Conservation (phyloP, 139 green algal genomes). For the Picochlorum sp. region DNA sequence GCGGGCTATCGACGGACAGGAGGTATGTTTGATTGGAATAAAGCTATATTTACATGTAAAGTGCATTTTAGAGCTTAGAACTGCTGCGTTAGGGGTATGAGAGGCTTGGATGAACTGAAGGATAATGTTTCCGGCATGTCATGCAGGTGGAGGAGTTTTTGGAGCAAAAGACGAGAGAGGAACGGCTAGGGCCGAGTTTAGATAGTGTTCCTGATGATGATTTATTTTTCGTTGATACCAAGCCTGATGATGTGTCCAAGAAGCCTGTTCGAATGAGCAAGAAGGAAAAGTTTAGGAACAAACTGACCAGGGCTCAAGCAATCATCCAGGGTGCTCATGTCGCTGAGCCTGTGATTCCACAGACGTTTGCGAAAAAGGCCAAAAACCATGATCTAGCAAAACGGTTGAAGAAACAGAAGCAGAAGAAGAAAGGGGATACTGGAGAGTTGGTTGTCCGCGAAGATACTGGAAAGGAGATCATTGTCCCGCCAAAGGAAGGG, state of each 20-base stretch:
- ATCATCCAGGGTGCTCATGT: slow-evolving; percentile 19
- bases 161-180: slow-evolving; percentile 38
- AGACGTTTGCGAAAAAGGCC: neutral
- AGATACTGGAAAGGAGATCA: no score
- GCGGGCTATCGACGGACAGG: slow-evolving; percentile 15
- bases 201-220: slow-evolving; percentile 51
- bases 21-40: slow-evolving; percentile 17
- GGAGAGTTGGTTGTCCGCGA: no score
- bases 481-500: no score
- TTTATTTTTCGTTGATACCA: slow-evolving; percentile 60
- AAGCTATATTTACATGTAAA: neutral
- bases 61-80: neutral
- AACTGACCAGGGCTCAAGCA: slow-evolving; percentile 16
- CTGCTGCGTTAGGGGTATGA: no score
- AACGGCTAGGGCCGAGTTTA: slow-evolving; percentile 38
- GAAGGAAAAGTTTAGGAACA: slow-evolving; percentile 16
- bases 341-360: slow-evolving; percentile 9
- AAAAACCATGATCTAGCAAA: neutral
- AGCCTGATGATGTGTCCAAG: neutral
- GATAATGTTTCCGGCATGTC: neutral
- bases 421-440: neutral
- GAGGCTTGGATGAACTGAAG: no score
- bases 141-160: slow-evolving; percentile 50
- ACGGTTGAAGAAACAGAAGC: neutral
- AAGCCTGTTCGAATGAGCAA: neutral